Percentiles rank a stretch among this genome's conserved stretches.
Conservation (phyloP, 192 early-diverging fungal species). For the Radiomyces spectabilis region DNA sequence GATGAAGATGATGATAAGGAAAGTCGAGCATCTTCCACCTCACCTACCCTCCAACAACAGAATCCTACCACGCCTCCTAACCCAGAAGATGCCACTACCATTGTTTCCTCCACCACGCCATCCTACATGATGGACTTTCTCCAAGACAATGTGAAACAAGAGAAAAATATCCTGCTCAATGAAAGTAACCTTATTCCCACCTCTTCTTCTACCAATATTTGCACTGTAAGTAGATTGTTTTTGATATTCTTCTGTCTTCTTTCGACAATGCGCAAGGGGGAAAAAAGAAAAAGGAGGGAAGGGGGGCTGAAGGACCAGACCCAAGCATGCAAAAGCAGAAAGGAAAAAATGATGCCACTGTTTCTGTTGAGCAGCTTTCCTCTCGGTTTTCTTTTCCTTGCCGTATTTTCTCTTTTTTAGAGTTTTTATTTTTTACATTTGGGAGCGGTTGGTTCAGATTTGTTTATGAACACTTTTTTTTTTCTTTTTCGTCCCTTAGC, state of each 20-base stretch:
- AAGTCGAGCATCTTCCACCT: background rate
- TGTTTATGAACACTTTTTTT: background rate
- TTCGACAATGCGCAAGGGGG: too few species aligned
- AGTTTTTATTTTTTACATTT: too few species aligned
- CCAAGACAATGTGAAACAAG: background rate
- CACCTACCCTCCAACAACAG: background rate
- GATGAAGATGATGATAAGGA: constrained; percentile 6
- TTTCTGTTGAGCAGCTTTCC: background rate
- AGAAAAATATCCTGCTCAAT: constrained; percentile 5
- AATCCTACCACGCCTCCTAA: constrained; percentile 5
- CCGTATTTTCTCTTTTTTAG: too few species aligned
- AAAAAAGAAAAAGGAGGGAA: too few species aligned
- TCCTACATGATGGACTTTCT: constrained; percentile 23
- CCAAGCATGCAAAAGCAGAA: background rate
- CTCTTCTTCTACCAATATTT: background rate
- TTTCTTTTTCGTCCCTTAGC: background rate
- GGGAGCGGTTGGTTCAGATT: background rate
- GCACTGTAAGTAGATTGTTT: background rate
- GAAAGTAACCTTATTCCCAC: background rate
- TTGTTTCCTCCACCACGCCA: constrained; percentile 19
- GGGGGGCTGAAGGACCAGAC: too few species aligned
- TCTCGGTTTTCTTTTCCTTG: background rate
- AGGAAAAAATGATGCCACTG: background rate
- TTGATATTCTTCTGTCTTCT: too few species aligned
- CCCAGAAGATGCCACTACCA: constrained; percentile 11